These are phyloP conservation scores for Alternaria sp. DNA, from an alignment of 2,329 filamentous ascomycete genomes.

Conservation along the genomic window DNA sequence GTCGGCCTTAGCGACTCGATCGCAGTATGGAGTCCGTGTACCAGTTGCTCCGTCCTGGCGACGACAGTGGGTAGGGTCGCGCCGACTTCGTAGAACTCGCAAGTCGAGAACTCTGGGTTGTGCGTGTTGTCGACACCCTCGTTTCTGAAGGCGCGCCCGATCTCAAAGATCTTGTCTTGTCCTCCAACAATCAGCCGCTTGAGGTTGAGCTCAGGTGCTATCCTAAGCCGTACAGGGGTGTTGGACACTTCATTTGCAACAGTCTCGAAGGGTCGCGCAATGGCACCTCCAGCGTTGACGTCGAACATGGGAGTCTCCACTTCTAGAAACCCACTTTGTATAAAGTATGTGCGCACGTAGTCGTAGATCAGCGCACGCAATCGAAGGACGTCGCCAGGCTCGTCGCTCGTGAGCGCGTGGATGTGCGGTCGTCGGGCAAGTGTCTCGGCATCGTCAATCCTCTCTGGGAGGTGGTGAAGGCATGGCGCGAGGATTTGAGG, in stretches of 20 bases:
- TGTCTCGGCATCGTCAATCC: conserved; percentile 72
- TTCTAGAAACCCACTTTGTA: conserved; percentile 76
- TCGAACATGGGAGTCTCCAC: conserved; percentile 91
- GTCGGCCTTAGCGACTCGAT: conserved; percentile 54
- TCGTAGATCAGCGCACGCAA: conserved; percentile 77
- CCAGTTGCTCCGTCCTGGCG: conserved; percentile 72
- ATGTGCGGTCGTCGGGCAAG: conserved; percentile 80
- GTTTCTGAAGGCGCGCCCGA: conserved; percentile 90
- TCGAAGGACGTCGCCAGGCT: conserved; percentile 71
- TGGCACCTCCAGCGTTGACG: conserved; percentile 81
- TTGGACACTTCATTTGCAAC: conserved; percentile 76
- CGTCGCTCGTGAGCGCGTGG: conserved; percentile 79
- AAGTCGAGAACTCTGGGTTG: conserved; percentile 97
- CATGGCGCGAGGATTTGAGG: conserved; percentile 78
- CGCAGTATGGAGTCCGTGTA: conserved; percentile 53
- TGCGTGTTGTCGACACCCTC: conserved; percentile 77
- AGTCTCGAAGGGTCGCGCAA: conserved; percentile 85
- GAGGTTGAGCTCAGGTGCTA: conserved; percentile 93
- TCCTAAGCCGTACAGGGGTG: conserved; percentile 76
- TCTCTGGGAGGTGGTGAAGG: conserved; percentile 77
- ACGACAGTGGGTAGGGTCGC: conserved; percentile 78
- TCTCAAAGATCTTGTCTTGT: conserved; percentile 88
- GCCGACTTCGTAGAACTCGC: conserved; percentile 94
- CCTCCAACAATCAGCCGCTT: conserved; percentile 91
- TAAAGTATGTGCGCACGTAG: conserved; percentile 75